Base-by-base conservation (phyloP, 306 rosid species). In the Trifolium subterraneum region DNA sequence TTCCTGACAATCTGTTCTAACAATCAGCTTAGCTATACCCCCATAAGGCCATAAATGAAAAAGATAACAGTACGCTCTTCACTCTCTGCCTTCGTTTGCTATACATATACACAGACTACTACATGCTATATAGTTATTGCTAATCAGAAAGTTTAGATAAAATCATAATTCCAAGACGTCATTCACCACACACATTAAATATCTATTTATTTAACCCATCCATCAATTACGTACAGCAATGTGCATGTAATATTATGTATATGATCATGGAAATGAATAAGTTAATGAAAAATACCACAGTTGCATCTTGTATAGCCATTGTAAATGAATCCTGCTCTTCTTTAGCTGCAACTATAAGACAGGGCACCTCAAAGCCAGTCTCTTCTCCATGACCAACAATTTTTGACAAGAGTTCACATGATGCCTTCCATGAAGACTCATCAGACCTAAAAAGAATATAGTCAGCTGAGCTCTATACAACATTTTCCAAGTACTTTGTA, bases 271-370 rank as follows among this genome's bases (percentile, higher is more conserved):
- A 75, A 60, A 62, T 22, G 33, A 66, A 42, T 9, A 60, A 70
- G 51, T 4, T 67, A 69, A 71, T 55, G 2, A 62, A 35, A 72
- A 6, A 68, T 94, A 95, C 99, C 97, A 93, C 84, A 35, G 90
- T 87, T 25, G 97, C 85, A 80, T 87, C 90, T 78, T 95, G 96
- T 47, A 92, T 87, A 77, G 99, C 99, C 88, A 77, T 75, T 44
- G 92, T 88, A 79, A 94, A 92, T 78, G 99, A 86, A 82, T 87
- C 93, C 76, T 81, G 83, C 50, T 94, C 99, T 68, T 92, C 98
- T 86, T 92, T 94, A 70, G 97, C 92, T 52, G 97, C 97, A 80
- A 92, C 95, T 83, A 94, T 91, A 77, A 94, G 91, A 86, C 99
- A 95, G 56, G 99, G 99, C 83, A 91, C 97, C 87, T 90, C 90